Evolutionary conservation across 345 rosid species (phyloP), one percentile per base, ranked within the genome.

Genomic region (Leavenworthia alabamica): DNA sequence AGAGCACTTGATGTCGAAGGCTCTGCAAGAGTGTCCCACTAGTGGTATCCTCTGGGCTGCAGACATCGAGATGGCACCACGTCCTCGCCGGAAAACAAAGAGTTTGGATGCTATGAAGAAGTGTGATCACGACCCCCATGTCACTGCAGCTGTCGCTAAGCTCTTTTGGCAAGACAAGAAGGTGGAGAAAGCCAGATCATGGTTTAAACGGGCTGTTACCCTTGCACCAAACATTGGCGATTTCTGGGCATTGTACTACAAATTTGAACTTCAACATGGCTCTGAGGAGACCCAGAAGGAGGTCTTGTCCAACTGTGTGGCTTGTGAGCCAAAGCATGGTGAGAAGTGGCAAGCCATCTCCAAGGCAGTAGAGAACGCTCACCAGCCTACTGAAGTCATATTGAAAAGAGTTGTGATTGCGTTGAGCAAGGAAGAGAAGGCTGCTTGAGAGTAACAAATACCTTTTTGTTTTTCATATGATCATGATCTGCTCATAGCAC

Each of bases 1-100:
- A 60, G 98, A 86, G 64, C 80, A 68, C 20, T 63, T 91, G 77
- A 88, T 91, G 96, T 85, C 98, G 5, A 91, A 88, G 83, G 98
- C 92, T 36, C 75, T 91, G 68, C 98, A 88, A 74, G 98, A 77
- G 79, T 91, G 98, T 65, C 95, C 96, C 9, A 81, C 24, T 43
- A 91, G 95, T 75, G 98, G 96, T 54, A 86, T 86, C 45, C 64
- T 91, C 44, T 91, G 96, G 98, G 98, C 98, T 50, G 83, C 85
- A 2, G 80, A 89, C 0, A 82, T 91, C 29, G 86, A 88, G 77
- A 88, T 88, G 96, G 88, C 70, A 43, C 86, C 96, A 3, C 86
- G 92, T 17, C 88, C 89, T 19, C 85, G 88, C 24, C 84, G 84
- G 5, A 91, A 69, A 80, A 76, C 79, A 61, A 84, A 77, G 80